These are phyloP conservation scores for Euclidium syriacum DNA, from an alignment of 345 rosid species.

Conservation along the genomic window DNA sequence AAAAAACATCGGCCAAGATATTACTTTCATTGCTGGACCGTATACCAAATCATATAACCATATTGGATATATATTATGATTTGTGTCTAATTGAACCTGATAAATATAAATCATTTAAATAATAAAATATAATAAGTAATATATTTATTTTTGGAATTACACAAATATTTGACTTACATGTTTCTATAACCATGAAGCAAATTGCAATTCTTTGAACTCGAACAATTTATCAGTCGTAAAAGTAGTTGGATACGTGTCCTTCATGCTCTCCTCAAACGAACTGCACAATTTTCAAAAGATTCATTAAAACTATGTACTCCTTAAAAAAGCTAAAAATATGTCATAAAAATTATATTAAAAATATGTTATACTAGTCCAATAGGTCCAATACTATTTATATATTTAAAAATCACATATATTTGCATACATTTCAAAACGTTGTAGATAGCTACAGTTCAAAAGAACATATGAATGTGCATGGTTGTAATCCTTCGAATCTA, in stretches of 20 bases:
- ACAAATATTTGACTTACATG: too few relatives aligned
- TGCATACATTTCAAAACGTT: background rate
- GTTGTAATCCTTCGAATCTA: background rate
- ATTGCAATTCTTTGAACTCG: background rate
- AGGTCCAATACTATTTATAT: too few relatives aligned
- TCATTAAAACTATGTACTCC: too few relatives aligned
- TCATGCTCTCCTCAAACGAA: background rate
- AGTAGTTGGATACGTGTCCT: background rate
- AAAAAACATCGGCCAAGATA: background rate
- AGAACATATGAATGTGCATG: background rate
- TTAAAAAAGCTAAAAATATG: too few relatives aligned
- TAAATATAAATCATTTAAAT: too few relatives aligned
- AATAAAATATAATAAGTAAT: too few relatives aligned
- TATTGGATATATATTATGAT: background rate
- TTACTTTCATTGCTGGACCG: background rate
- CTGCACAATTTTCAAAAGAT: too few relatives aligned
- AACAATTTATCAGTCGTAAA: background rate
- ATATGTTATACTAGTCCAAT: too few relatives aligned
- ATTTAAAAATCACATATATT: too few relatives aligned
- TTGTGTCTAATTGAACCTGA: too few relatives aligned
- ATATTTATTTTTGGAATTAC: too few relatives aligned
- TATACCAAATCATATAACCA: background rate
- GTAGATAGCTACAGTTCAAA: background rate
- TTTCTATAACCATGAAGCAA: background rate
- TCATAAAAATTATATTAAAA: too few relatives aligned